Evolutionary conservation across 2,329 filamentous ascomycete species (phyloP), one percentile per base, ranked within the genome.

Genomic region (Allantophomopsis cytisporea): DNA sequence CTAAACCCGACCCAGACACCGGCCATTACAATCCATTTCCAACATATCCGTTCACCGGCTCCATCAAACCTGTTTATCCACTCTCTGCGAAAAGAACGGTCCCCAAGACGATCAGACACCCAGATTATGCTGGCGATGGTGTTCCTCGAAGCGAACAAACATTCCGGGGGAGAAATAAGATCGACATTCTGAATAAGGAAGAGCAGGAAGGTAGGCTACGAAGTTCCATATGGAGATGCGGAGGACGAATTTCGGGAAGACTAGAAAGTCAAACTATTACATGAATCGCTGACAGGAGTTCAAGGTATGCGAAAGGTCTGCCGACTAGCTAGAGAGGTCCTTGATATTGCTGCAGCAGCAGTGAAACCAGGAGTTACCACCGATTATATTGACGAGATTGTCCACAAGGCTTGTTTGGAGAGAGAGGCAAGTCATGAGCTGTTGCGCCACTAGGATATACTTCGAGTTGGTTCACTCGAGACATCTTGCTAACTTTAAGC

Each of bases 401-500:
- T 94, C 32, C 91, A 98, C 66, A 85, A 94, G 51, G 91, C 89
- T 38, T 95, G 86, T 57, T 66, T 96, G 48, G 89, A 95, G 63
- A 76, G 91, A 62, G 75, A 95, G 49, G 89, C 95, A 64, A 64
- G 83, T 59, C 23, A 28, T 28, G 11, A 12, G 7, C 23, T 8
- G 5, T 12, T 28, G 8, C 11, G 23, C 11, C 8, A 28, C 23
- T 6, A 12, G 8, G 11, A 28, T 3, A 28, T 28, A 10, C 15
- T n/a, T 10, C 5, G 12, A 13, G 31, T 31, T 15, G 16, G 12
- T 8, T n/a, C 8, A 23, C 8, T 15, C 2, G 8, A 36, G 15
- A 7, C 41, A n/a, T 33, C 14, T 18, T 36, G 35, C 51, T 55
- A 41, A 56, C 36, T 10, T 14, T 17, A 8, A 14, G 35, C 45